Percentiles rank a stretch among this genome's conserved stretches.
Conservation (phyloP, 73 alveolate genomes). For the Tetrahymena elliotti region DNA sequence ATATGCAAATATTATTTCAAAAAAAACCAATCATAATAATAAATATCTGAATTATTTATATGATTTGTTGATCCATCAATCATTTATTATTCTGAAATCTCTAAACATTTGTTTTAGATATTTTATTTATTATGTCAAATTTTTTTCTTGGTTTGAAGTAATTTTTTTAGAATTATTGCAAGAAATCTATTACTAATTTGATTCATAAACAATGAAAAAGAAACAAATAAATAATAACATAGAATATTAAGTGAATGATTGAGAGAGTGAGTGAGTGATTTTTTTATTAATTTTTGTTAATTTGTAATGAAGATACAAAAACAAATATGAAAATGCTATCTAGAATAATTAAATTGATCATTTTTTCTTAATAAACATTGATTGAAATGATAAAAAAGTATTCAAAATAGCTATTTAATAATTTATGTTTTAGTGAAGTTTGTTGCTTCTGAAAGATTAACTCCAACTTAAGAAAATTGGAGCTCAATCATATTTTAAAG, state of each 20-base stretch:
- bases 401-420: neutral
- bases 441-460: neutral
- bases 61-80: neutral
- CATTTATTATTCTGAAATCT: no score
- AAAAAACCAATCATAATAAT: neutral
- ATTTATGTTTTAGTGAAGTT: neutral
- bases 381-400: neutral
- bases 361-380: neutral
- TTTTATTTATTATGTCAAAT: no score
- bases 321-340: neutral
- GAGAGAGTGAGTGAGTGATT: neutral
- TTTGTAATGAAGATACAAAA: neutral
- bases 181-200: no score
- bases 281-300: neutral
- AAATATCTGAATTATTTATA: neutral
- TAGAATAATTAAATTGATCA: neutral
- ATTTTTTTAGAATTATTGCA: no score
- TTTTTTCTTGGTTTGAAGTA: no score
- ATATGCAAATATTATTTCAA: neutral
- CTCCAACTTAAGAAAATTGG: neutral
- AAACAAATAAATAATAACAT: no score
- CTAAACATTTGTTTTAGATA: no score
- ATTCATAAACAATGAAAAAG: no score
- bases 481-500: neutral
- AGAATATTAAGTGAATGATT: no score